Conservation (phyloP, 768 basidiomycete genomes). For the Xanthoconium stramineum region DNA sequence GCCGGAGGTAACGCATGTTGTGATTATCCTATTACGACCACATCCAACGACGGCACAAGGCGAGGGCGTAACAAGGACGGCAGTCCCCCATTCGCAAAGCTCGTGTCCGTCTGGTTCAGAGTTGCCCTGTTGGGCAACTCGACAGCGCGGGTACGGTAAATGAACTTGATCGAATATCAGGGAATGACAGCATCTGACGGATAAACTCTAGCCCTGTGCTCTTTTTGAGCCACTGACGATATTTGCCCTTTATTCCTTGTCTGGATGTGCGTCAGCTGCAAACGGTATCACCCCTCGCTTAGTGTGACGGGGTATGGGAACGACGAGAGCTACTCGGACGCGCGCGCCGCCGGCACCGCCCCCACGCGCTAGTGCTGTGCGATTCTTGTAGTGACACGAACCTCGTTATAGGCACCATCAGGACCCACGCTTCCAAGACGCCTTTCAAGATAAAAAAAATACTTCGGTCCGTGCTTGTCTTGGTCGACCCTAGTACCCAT, state of each 20-base stretch:
- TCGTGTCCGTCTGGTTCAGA: slow-evolving; percentile 5
- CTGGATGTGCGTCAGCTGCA: not conserved
- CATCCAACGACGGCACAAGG: not conserved
- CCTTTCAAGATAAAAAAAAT: not conserved
- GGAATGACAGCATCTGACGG: slow-evolving; percentile 2
- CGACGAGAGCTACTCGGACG: not conserved
- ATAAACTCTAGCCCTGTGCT: not conserved
- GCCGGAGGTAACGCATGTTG: not conserved
- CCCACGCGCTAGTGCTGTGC: not conserved
- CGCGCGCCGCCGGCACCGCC: not conserved
- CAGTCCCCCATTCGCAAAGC: not conserved
- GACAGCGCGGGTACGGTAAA: not conserved
- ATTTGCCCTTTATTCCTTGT: not conserved
- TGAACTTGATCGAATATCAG: slow-evolving; percentile 1
- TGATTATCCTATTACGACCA: not conserved
- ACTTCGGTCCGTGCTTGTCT: not conserved
- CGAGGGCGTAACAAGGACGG: not conserved
- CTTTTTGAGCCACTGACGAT: not conserved
- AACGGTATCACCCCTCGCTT: slow-evolving; percentile 6
- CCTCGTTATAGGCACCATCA: not conserved
- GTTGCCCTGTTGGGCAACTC: slow-evolving; percentile 3
- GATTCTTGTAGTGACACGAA: not conserved
- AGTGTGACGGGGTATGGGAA: not conserved
- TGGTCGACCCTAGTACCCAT: not conserved
- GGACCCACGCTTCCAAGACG: not conserved